Evolutionary conservation across 192 early-diverging fungal genomes (phyloP), one percentile per base, ranked within the genome.

Genomic region (Backusella psychrophila): DNA sequence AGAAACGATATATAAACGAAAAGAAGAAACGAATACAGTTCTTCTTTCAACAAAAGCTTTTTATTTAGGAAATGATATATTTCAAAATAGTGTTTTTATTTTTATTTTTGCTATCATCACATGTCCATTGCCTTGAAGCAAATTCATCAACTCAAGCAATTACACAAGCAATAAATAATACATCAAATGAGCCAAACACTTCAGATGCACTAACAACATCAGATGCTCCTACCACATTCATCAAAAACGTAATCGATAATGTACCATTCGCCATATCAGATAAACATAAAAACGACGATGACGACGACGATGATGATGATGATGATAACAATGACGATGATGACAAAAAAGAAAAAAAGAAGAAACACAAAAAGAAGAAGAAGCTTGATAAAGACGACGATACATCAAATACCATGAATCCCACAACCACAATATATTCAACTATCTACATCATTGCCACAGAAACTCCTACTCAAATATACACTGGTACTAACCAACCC

Each of bases 371-470:
- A 63, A 63, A 26, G n/a, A 29, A 23, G 11, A 29, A 56, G 8
- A 23, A 56, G 2, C 53, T 29, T 12, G 26, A 26, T 23, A 63
- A 63, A 29, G 23, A 29, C 23, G 12, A 63, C 12, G 26, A 11
- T 63, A 9, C 56, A 1, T 12, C 56, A 63, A 63, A 63, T 63
- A 63, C 23, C n/a, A 21, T 23, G 39, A 36, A 69, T 38, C 68
- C 68, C 5, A 69, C 19, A 21, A 69, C 34, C 4, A 69, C 68
- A 23, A 11, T 69, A 21, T 35, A 41, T 14, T 38, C 68, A 26
- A 69, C 68, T 39, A 69, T 69, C 41, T 39, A 41, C 36, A 41
- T 69, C 11, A 9, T 69, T 38, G 33, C 68, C 5, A 69, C 68
- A 38, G 68, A 69, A 41, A 23, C 34, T 23, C 68, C 68, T 72